Evolutionary conservation across 805 yeast genomes (phyloP).

Genomic region (Osmozyma mogii): DNA sequence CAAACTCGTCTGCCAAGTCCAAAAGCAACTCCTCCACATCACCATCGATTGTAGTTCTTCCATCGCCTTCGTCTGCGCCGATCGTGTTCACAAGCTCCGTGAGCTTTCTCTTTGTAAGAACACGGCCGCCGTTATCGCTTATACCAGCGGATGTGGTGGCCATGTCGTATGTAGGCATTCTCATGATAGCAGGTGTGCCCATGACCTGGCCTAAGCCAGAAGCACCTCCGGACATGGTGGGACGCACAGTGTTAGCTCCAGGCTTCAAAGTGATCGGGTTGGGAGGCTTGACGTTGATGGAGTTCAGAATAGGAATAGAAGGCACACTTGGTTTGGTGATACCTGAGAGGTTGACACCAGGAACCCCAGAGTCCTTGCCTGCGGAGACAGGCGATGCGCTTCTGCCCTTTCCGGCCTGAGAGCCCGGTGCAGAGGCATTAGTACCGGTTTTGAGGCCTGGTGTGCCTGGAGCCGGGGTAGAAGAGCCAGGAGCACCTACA

Average conservation of each 20-base stretch:
- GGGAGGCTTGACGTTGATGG: slow-evolving; percentile 58
- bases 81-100: slow-evolving; percentile 78
- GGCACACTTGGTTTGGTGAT: slow-evolving; percentile 50
- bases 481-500: too few relatives aligned
- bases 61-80: slow-evolving; percentile 84
- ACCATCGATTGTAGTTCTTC: slow-evolving; percentile 85
- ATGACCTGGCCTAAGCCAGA: slow-evolving; percentile 54
- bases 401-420: slow-evolving; percentile 3
- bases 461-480: too few relatives aligned
- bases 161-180: slow-evolving; percentile 76
- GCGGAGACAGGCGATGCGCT: slow-evolving; percentile 3
- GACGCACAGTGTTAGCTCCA: slow-evolving; percentile 44
- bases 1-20: slow-evolving; percentile 94
- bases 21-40: slow-evolving; percentile 88
- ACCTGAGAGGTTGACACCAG: slow-evolving; percentile 26
- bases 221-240: slow-evolving; percentile 83
- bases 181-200: slow-evolving; percentile 66
- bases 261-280: slow-evolving; percentile 58
- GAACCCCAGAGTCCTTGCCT: slow-evolving; percentile 7
- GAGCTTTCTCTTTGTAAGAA: slow-evolving; percentile 81
- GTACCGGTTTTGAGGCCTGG: too few relatives aligned
- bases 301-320: slow-evolving; percentile 64
- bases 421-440: background rate
- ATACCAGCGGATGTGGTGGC: slow-evolving; percentile 23
- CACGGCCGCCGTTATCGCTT: slow-evolving; percentile 63